Evolutionary conservation across 2,329 filamentous ascomycete species (phyloP).

Genomic region (Alternaria alternata): DNA sequence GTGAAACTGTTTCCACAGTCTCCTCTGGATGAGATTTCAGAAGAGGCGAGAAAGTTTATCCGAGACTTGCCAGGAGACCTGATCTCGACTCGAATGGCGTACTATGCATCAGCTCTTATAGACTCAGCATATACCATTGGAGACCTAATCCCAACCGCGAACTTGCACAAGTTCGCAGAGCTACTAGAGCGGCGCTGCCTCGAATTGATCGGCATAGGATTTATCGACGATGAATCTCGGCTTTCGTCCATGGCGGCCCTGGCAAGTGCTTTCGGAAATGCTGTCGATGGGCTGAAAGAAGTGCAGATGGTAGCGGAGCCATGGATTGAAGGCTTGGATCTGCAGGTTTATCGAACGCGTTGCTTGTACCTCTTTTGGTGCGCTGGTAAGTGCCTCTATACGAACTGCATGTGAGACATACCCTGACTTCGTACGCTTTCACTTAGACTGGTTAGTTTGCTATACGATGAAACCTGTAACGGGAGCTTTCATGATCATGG

Average conservation of each 20-base stretch:
- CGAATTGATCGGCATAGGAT: conserved; percentile 8
- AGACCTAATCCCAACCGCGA: conserved; percentile 4
- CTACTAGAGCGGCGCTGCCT: background rate
- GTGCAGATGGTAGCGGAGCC: background rate
- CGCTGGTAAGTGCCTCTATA: background rate
- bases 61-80: conserved; percentile 2
- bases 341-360: conserved; percentile 14
- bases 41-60: conserved; percentile 10
- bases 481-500: conserved; percentile 10
- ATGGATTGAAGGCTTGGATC: conserved; percentile 12
- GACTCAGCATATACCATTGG: background rate
- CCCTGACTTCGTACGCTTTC: too few relatives aligned
- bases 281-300: conserved; percentile 18
- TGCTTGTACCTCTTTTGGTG: conserved; percentile 27
- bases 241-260: conserved; percentile 14
- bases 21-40: conserved; percentile 2
- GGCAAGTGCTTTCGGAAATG: conserved; percentile 8
- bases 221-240: conserved; percentile 6
- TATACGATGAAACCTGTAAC: conserved; percentile 10
- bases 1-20: conserved; percentile 12
- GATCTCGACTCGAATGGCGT: conserved; percentile 3
- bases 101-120: conserved; percentile 5
- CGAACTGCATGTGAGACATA: too few relatives aligned
- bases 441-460: conserved; percentile 13
- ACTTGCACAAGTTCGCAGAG: background rate